Conservation (phyloP, 441 rosid genomes). For the Geranium incanum region DNA sequence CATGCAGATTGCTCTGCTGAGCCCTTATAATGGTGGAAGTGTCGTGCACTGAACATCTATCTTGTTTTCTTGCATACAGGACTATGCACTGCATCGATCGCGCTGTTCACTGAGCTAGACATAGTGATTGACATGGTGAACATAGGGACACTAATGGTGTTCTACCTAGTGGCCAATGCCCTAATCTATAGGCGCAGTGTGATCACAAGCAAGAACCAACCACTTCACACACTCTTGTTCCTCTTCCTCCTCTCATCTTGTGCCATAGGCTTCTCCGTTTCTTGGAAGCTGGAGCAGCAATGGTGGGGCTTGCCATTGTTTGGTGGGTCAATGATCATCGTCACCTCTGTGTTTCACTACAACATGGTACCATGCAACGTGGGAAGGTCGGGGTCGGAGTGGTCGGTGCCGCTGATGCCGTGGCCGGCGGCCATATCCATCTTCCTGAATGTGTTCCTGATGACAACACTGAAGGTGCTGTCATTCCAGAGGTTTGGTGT, state of each 20-base stretch:
- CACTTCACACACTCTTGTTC: constrained; percentile 48
- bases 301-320: constrained; percentile 50
- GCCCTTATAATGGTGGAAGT: too few relatives aligned
- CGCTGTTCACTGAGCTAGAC: constrained; percentile 68
- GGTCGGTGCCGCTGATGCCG: constrained; percentile 88
- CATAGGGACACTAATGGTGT: constrained; percentile 72
- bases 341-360: constrained; percentile 33
- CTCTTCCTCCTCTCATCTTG: constrained; percentile 53
- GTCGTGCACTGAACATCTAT: too few relatives aligned
- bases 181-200: constrained; percentile 60
- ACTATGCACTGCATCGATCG: constrained; percentile 78
- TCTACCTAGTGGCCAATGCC: constrained; percentile 83
- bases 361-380: constrained; percentile 23
- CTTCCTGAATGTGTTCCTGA: constrained; percentile 66
- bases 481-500: constrained; percentile 60
- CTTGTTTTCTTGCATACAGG: constrained; percentile 32
- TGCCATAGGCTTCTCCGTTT: constrained; percentile 55
- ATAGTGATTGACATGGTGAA: constrained; percentile 62
- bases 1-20: too few relatives aligned
- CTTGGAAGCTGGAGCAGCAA: constrained; percentile 49
- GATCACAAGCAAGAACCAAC: constrained; percentile 37
- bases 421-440: constrained; percentile 76
- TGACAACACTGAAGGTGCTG: constrained; percentile 47
- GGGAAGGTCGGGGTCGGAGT: constrained; percentile 31
- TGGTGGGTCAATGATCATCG: constrained; percentile 26